Conservation (phyloP, 441 rosid genomes). For the Aleurites moluccanus region DNA sequence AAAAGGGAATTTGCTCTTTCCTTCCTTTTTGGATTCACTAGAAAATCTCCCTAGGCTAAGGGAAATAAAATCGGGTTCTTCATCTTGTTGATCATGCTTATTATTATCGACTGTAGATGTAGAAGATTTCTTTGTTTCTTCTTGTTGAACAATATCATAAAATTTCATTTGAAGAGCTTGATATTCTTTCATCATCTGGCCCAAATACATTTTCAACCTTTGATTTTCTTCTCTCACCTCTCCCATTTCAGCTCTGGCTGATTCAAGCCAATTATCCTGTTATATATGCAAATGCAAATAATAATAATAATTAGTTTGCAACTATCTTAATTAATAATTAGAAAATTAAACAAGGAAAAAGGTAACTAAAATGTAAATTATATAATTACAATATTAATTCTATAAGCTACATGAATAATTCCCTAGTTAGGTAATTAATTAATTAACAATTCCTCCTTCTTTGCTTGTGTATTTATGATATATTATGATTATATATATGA, state of each 20-base stretch:
- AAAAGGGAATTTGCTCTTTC: slow-evolving; percentile 18
- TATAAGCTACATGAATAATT: no score
- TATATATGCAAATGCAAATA: no score
- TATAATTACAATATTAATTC: no score
- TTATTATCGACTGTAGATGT: slow-evolving; percentile 16
- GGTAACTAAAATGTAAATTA: not conserved
- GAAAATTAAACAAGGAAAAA: not conserved
- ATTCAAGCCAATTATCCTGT: slow-evolving; percentile 54
- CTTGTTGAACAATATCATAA: slow-evolving; percentile 43
- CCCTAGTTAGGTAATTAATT: no score
- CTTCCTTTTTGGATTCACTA: slow-evolving; percentile 32
- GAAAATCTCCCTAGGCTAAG: slow-evolving; percentile 70
- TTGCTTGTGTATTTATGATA: no score
- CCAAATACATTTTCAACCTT: slow-evolving; percentile 56
- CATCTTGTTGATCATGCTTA: slow-evolving; percentile 21
- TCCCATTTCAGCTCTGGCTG: slow-evolving; percentile 63
- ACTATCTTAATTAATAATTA: no score
- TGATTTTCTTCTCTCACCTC: slow-evolving; percentile 72
- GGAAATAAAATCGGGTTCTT: slow-evolving; percentile 56
- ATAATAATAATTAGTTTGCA: no score
- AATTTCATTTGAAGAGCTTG: slow-evolving; percentile 55
- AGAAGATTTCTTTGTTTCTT: slow-evolving; percentile 30
- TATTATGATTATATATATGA: no score
- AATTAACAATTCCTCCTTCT: no score
- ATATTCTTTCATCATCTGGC: slow-evolving; percentile 58